These are phyloP conservation scores for Silene noctiflora DNA, from an alignment of 179 eudicot genomes.

Conservation along the genomic window DNA sequence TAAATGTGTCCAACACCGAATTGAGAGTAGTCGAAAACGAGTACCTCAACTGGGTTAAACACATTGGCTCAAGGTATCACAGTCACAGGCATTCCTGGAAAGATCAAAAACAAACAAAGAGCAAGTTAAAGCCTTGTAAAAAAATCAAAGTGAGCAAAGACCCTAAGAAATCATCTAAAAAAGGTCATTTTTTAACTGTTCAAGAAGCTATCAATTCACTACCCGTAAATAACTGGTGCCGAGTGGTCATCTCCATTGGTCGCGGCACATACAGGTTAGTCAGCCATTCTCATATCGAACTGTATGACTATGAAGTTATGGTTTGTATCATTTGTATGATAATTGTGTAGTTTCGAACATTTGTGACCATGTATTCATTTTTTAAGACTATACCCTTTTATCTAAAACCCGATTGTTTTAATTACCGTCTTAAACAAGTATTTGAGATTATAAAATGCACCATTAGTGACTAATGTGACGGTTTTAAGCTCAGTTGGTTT, in stretches of 20 bases:
- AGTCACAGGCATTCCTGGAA: slow-evolving; percentile 22
- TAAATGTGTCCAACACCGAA: slow-evolving; percentile 18
- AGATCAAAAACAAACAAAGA: slow-evolving; percentile 39
- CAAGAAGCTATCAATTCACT: slow-evolving; percentile 60
- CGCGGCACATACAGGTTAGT: slow-evolving; percentile 62
- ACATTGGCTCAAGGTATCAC: slow-evolving; percentile 28
- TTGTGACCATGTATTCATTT: no score
- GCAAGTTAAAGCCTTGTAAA: slow-evolving; percentile 48
- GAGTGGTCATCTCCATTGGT: slow-evolving; percentile 54
- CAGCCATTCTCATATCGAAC: not conserved
- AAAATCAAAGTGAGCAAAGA: slow-evolving; percentile 50
- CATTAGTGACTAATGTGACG: no score
- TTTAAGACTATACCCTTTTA: no score
- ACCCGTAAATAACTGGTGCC: slow-evolving; percentile 44
- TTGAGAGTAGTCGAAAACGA: slow-evolving; percentile 26
- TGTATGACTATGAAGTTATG: not conserved
- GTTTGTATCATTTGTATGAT: not conserved
- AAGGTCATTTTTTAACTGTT: slow-evolving; percentile 37
- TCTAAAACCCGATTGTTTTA: no score
- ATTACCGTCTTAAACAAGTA: no score
- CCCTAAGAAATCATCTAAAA: slow-evolving; percentile 29
- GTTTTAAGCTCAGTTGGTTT: no score
- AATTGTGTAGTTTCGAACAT: not conserved
- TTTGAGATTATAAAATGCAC: no score
- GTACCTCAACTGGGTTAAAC: slow-evolving; percentile 46